Evolutionary conservation across 352 stramenopile species (phyloP), one percentile per base, ranked within the genome.

Genomic region (Globisporangium rhizosaccharum): DNA sequence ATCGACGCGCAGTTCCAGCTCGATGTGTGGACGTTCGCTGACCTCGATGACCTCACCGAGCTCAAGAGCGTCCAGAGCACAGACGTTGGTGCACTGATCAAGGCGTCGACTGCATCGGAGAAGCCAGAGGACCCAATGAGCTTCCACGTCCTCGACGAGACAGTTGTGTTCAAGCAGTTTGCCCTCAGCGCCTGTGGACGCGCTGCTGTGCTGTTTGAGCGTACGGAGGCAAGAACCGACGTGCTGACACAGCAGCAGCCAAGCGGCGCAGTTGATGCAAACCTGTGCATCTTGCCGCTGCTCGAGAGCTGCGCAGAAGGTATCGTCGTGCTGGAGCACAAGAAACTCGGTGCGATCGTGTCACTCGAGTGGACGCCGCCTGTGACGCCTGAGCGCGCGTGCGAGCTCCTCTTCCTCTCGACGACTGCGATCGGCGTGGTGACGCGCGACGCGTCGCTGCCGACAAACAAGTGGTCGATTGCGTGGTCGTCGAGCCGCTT

Each of bases 301-400:
- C 68, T 87, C 51, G 80, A 90, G 23, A 73, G 51, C 23, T 76
- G 61, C 10, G 67, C 77, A 30, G 80, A 92, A 74, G 79, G 66
- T 0, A 57, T 89, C 33, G 67, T 90, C 11, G 53, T 56, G 17
- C 59, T 92, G 28, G 56, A 74, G 18, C 73, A 75, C 20, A 83
- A 90, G 45, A 76, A 90, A 23, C 81, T 85, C 57, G 80, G 81
- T 12, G 56, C 62, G 12, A 58, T 92, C 28, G 48, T 87, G 11
- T 78, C 76, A 2, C 71, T 92, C 39, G 62, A 88, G 52, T 92
- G 83, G 80, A 88, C 78, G 4, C 80, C 79, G 2, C 70, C 66
- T 28, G 61, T 84, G 17, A 75, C 77, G 9, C 56, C 71, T 3
- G 76, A 86, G 28, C 67, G 72, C 39, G 63, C 77, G 39, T 87